These are phyloP conservation scores for Hymenoscyphus scutula DNA, from an alignment of 2,329 filamentous ascomycete species.

Conservation along the genomic window DNA sequence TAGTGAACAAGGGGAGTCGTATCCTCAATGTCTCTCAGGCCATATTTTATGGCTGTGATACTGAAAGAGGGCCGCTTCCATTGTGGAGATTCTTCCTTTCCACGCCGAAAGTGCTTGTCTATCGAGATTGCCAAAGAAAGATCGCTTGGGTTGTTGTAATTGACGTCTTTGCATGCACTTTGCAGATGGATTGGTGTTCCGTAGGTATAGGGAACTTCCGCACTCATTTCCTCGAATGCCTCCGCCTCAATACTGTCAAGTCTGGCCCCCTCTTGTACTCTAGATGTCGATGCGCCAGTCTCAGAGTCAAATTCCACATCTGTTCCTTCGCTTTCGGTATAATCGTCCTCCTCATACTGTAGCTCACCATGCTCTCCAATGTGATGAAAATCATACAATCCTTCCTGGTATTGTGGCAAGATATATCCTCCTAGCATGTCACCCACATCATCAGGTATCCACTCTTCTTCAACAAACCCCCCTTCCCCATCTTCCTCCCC, in stretches of 20 bases:
- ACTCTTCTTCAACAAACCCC: not conserved
- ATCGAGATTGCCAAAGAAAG: not conserved
- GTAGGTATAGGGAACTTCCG: not conserved
- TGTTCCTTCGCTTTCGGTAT: not conserved
- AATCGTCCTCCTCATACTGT: not conserved
- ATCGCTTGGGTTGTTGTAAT: not conserved
- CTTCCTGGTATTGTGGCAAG: not conserved
- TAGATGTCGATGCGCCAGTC: too few species aligned
- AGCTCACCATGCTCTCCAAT: constrained; percentile 2
- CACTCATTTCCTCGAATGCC: not conserved
- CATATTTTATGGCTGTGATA: constrained; percentile 12
- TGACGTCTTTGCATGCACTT: not conserved
- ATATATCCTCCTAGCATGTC: not conserved
- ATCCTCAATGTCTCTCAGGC: constrained; percentile 9
- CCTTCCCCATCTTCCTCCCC: too few species aligned
- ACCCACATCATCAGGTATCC: not conserved
- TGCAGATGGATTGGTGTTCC: constrained; percentile 18
- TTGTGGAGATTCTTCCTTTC: constrained; percentile 4
- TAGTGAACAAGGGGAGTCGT: constrained; percentile 4
- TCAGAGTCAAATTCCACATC: not conserved
- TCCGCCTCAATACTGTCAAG: too few species aligned
- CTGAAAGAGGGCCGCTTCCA: constrained; percentile 19
- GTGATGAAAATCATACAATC: constrained; percentile 1
- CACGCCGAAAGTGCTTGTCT: not conserved
- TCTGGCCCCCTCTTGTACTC: too few species aligned